Base-by-base conservation (phyloP, 495 filamentous ascomycete species). In the Xylaria longipes region DNA sequence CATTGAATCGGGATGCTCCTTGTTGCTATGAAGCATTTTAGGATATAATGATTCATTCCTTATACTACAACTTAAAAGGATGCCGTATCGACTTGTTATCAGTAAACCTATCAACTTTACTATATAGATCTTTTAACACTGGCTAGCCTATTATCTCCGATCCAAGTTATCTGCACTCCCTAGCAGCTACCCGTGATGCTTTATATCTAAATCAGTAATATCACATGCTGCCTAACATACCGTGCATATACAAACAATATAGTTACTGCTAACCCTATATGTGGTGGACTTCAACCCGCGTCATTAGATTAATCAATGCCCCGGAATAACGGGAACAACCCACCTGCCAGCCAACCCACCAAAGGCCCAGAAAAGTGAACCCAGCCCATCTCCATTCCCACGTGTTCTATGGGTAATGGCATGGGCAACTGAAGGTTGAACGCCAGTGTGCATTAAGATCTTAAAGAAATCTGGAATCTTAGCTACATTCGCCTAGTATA, bases 331-430 rank as follows among this genome's bases (percentile, higher is more conserved):
- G n/a, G 8, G 61, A 64, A 25, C 39, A 64, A 33, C 25, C 39
- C 61, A 33, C 25, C 39, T 33, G 25, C 9, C 39, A 46, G 25
- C 9, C 6, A 45, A 48, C 25, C 62, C 39, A 45, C 62, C 62
- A 4, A 65, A 20, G 62, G 27, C 25, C 62, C 62, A 43, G 39
- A 65, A 63, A 48, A 35, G 43, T 46, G 17, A 65, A 60, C 57
- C 57, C 11, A 20, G 41, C 11, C 41, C 15, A 45, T 20, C 35
- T 63, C 37, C 60, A 63, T 63, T 63, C 37, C 22, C 39, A 65
- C 62, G 37, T 65, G 62, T 48, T 48, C 62, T 14, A 65, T 46
- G 25, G 62, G 27, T 45, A 27, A 33, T 65, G 22, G 20, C 39
- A 46, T 46, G 27, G 37, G 60, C 29, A 66, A 12, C 20, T 25